A percentile compares a stretch with the other conserved stretches of the same genome.
phyloP scores from a whole-genome alignment of 1,284 basidiomycete species.

The Fomitopsis schrenkii region DNA sequence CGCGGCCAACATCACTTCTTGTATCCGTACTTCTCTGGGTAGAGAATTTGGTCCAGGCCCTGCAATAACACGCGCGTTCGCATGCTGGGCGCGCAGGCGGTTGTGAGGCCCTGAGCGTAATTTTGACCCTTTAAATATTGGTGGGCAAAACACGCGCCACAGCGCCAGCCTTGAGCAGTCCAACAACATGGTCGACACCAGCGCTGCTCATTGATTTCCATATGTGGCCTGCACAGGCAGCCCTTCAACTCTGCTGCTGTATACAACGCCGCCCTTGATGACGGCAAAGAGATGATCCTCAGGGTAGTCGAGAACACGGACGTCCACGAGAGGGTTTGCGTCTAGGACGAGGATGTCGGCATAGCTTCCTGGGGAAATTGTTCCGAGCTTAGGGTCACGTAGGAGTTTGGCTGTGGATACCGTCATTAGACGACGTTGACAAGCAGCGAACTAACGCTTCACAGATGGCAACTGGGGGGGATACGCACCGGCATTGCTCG shows the following conservation, averaged over 20 bases:
- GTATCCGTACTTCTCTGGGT: neutral
- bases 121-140: too few species aligned
- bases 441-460: neutral
- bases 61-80: too few species aligned
- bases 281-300: constrained; percentile 33
- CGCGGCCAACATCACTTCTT: neutral
- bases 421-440: neutral
- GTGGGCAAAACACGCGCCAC: too few species aligned
- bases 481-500: constrained; percentile 36
- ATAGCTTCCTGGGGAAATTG: constrained; percentile 22
- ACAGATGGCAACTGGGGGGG: neutral
- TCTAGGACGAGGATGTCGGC: constrained; percentile 42
- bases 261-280: constrained; percentile 34
- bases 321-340: constrained; percentile 41
- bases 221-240: neutral
- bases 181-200: too few species aligned
- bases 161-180: too few species aligned
- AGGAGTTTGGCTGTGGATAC: constrained; percentile 31
- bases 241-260: constrained; percentile 24
- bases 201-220: neutral
- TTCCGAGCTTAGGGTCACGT: constrained; percentile 30
- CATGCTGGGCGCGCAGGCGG: too few species aligned
- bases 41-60: neutral
- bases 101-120: too few species aligned
- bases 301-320: constrained; percentile 39